Evolutionary conservation across 495 filamentous ascomycete genomes (phyloP), one percentile per base, ranked within the genome.

Genomic region (Alectoria sarmentosa): DNA sequence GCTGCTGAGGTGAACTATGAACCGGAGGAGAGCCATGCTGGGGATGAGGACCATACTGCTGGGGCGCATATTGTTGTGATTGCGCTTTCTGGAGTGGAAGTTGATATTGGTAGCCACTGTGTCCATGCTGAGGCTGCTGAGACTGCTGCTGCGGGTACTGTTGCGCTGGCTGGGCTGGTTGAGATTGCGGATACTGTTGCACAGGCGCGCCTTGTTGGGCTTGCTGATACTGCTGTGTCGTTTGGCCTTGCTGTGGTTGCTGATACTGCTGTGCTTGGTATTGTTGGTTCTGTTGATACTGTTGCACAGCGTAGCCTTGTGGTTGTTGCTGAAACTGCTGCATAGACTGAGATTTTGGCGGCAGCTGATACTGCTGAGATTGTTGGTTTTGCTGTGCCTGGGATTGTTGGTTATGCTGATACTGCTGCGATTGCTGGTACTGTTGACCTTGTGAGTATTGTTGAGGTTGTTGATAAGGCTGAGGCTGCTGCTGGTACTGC

Each of bases 61-160:
- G 57, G 36, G 52, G 28, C 34, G 30, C 30, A 34, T 55, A 55
- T 4, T 55, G 52, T 55, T 21, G 63, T 30, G 57, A 55, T 38
- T 58, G 64, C 13, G 70, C 64, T 36, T 70, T 65, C 14, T 58
- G 0, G 86, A 90, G 73, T 90, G 91, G 74, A 90, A 89, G 44
- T 88, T 89, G 68, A 89, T 92, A 15, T 87, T 88, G 55, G 90
- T 70, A 64, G 58, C 55, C 57, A 59, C 44, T 44, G 56, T 61
- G 64, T 60, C 55, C 67, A 64, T 52, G 74, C 60, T 42, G 66
- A 55, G 63, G 62, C 60, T 54, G 63, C 46, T 72, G 72, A 38
- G 65, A 65, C 64, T 71, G 66, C 36, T 55, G 71, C 57, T 64
- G 42, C 21, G 42, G 21, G 46, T 66, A 62, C 39, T 66, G 64